Evolutionary conservation across 495 filamentous ascomycete genomes (phyloP), one percentile per base, ranked within the genome.

Genomic region (Neurospora hispaniola): DNA sequence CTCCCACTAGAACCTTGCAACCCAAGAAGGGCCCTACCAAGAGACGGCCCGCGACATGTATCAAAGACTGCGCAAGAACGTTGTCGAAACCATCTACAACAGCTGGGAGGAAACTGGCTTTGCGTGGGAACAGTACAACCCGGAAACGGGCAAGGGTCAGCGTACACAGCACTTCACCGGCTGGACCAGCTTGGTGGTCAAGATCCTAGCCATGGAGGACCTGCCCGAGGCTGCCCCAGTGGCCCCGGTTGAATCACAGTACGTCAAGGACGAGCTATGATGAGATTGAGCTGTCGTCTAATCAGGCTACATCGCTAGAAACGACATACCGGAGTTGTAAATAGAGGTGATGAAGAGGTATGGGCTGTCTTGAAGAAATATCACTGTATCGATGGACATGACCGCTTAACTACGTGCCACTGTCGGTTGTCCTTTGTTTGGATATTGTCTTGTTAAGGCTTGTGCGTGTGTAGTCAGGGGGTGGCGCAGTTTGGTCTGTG

Each of bases 91-190:
- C 39, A 92, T 99, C 70, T 98, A 91, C 84, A 84, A 89, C 44
- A 88, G 89, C 78, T 99, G 96, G 96, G 86, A 90, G 79, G 87
- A 91, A 74, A 99, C 96, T 0, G 94, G 95, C 20, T 99, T 98
- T 81, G 96, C 96, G 11, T 99, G 96, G 96, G 96, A 99, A 80
- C 96, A 99, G 82, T 99, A 98, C 82, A 94, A 97, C 80, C 92
- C 95, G 0, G 93, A 97, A 74, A 97, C 91, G 5, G 96, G 96
- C 69, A 87, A 88, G 71, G 96, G 96, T 42, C 96, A 98, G 85
- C 88, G 96, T 69, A 98, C 94, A 31, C 94, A 97, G 83, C 96
- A 98, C 84, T 99, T 99, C 80, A 96, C 95, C 18, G 96, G 96
- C 71, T 99, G 96, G 96, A 99, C 96, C 69, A 96, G 93, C 80